Evolutionary conservation across 2,329 filamentous ascomycete genomes (phyloP), one percentile per base, ranked within the genome.

Genomic region (Ceratocystis harringtonii): DNA sequence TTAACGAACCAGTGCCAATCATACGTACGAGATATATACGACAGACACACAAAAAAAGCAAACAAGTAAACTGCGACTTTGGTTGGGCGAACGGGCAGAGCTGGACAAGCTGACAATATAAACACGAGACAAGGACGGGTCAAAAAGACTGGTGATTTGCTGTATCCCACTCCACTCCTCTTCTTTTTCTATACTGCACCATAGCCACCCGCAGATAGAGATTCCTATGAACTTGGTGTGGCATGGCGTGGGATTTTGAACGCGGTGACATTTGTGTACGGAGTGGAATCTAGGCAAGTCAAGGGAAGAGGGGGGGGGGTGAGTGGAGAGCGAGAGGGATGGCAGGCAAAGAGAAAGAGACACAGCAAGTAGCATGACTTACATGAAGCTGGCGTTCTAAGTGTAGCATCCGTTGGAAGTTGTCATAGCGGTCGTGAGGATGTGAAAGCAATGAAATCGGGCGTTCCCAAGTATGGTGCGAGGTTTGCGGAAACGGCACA

Each of bases 361-460:
- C 15, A 25, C 7, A 44, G 7, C 19, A 15, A 41, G 48, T n/a
- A 57, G 17, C 17, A 30, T 10, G 44, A 44, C 64, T 30, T 65
- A 62, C 64, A 60, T 57, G 41, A 52, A 65, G 64, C 48, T 65
- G 64, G 25, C 58, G 44, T 28, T 65, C 64, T 19, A 65, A n/a
- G 28, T 57, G 43, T n/a, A 65, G 64, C 44, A 65, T 30, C 5
- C 60, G 58, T 36, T 65, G 64, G 25, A 65, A 48, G 57, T 62
- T 65, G 45, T 62, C 64, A 19, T 45, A 61, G 30, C 45, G 64
- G 32, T 62, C 48, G 55, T 25, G n/a, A 5, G 30, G 44, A 19
- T 25, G 60, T 12, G 45, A 50, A 10, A 41, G 6, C 8, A 57
- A 32, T 36, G 55, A 36, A 58, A n/a, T n/a, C 3, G 25, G 55